Conservation (phyloP, 768 basidiomycete genomes). For the Amanita jacksonii region DNA sequence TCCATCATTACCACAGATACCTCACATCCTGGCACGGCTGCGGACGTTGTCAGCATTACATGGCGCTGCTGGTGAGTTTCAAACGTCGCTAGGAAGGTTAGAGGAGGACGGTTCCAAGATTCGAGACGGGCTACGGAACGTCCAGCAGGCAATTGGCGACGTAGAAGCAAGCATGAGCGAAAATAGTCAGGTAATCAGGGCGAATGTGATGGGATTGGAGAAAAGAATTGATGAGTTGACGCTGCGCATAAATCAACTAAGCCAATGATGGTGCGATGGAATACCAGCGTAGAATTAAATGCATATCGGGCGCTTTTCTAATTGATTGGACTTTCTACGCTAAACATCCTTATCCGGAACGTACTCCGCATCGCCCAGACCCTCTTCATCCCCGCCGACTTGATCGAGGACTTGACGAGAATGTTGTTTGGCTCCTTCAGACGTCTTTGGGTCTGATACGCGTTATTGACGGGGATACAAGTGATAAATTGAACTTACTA, state of each 20-base stretch:
- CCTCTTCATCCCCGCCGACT: neutral
- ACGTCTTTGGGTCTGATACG: conserved; percentile 11
- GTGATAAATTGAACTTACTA: no score
- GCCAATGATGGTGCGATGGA: conserved; percentile 8
- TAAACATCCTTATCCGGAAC: neutral
- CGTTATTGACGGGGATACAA: no score
- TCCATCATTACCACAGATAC: conserved; percentile 71
- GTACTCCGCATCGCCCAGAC: neutral
- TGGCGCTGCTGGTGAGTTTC: conserved; percentile 71
- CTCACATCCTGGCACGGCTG: conserved; percentile 83
- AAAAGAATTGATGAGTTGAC: conserved; percentile 32
- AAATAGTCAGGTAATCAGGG: conserved; percentile 60
- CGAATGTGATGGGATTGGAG: conserved; percentile 69
- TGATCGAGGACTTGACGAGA: conserved; percentile 9
- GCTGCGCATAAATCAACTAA: conserved; percentile 32
- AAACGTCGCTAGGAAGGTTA: conserved; percentile 50
- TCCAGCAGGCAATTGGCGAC: conserved; percentile 55
- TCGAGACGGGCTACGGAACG: conserved; percentile 53
- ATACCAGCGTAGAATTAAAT: neutral
- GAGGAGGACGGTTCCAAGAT: conserved; percentile 66
- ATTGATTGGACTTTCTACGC: neutral
- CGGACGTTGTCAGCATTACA: conserved; percentile 80
- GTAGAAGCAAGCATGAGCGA: conserved; percentile 72
- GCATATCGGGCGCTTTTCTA: no score
- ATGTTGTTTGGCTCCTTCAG: conserved; percentile 13